These are phyloP conservation scores for Sequoiadendron giganteum DNA, from an alignment of 75 land plant genomes.

Conservation along the genomic window DNA sequence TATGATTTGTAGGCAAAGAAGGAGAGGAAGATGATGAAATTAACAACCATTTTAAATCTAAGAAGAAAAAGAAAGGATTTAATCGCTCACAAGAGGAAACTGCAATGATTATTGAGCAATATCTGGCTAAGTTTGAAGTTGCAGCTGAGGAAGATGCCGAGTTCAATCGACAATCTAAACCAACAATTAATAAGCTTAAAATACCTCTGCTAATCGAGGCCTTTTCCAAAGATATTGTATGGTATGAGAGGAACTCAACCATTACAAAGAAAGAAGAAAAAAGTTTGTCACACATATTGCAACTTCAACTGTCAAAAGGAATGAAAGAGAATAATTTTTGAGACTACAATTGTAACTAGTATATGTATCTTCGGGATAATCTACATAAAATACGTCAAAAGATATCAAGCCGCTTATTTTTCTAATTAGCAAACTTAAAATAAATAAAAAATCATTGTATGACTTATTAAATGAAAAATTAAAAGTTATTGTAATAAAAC, in stretches of 20 bases:
- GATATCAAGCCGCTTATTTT: too few species aligned
- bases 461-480: too few species aligned
- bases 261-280: too few species aligned
- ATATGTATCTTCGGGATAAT: too few species aligned
- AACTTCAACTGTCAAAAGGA: too few species aligned
- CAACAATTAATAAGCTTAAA: slow-evolving; percentile 89
- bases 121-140: slow-evolving; percentile 88
- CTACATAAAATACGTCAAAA: too few species aligned
- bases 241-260: background rate
- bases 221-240: slow-evolving; percentile 38
- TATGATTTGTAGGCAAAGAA: slow-evolving; percentile 68
- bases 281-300: too few species aligned
- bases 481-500: too few species aligned
- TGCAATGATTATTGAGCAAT: slow-evolving; percentile 76
- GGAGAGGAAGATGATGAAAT: slow-evolving; percentile 91
- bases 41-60: slow-evolving; percentile 58
- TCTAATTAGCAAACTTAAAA: too few species aligned
- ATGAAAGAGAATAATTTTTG: too few species aligned
- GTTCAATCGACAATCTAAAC: slow-evolving; percentile 71
- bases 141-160: slow-evolving; percentile 94
- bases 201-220: slow-evolving; percentile 71
- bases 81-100: slow-evolving; percentile 80
- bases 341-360: too few species aligned
- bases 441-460: too few species aligned
- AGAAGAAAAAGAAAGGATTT: slow-evolving; percentile 77